Evolutionary conservation across 768 basidiomycete genomes (phyloP), one percentile per base, ranked within the genome.

Genomic region (Pleurotus sapidus): DNA sequence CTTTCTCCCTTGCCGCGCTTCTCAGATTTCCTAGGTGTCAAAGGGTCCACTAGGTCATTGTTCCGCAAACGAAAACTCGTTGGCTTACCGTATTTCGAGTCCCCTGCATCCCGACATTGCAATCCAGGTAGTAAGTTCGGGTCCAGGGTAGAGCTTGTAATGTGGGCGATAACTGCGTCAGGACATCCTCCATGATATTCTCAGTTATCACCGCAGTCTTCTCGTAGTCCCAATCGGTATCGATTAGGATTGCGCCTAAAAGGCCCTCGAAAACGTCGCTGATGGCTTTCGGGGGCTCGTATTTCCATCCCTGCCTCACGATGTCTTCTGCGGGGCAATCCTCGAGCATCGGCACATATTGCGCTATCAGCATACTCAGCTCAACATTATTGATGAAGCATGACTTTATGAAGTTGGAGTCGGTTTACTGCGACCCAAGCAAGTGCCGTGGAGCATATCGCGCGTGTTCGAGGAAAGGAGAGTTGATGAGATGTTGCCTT

Each of bases 241-340:
- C 94, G 43, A 95, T 81, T 25, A 96, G 80, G 17, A 96, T 75
- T 2, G 91, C 93, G 1, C 92, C 94, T 34, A 94, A 74, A 4
- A 95, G 72, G 54, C 92, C 89, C 71, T 96, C 94, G 54, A 95
- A 78, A 3, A 93, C 82, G 65, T 96, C 94, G 56, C 89, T 88
- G 30, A 93, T 72, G 5, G 83, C 87, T 70, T 96, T 96, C 0
- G 94, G 93, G 7, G 93, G 91, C 63, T 93, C 88, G 60, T 86
- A 88, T 63, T 83, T 83, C 93, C 92, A 95, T 5, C 88, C 84
- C 37, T 81, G 77, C 11, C 79, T 67, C 46, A 93, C 80, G 17
- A 91, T 83, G 47, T 89, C 84, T 48, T 80, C 77, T 0, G 76
- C 78, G 0, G 85, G 74, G 46, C 85, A 74, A 0, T 72, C 69